Base-by-base conservation (phyloP, 306 rosid species). In the Biancaea sappan region DNA sequence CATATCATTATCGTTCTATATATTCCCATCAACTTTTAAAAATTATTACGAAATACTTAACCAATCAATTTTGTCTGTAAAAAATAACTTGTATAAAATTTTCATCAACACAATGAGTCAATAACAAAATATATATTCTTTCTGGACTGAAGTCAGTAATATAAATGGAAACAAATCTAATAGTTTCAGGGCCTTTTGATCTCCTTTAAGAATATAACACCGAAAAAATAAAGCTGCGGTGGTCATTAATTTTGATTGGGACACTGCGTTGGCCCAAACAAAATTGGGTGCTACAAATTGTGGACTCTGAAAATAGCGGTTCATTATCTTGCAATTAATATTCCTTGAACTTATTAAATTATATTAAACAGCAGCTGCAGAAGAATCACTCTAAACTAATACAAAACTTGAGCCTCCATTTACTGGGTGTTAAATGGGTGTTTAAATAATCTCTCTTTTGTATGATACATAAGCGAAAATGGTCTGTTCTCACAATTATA, bases 401-500 rank as follows among this genome's bases (percentile, higher is more conserved):
- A 41, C 21, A 59, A 59, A 29, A 59, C 65, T 59, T 16, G 5
- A 60, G 14, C 21, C 66, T 32, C 44, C 4, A 18, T n/a, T 59
- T n/a, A 16, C 19, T 16, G 40, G 43, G n/a, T 10, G 26, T 3
- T 44, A 12, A 54, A 25, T 54, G 61, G 32, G 24, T 31, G 14
- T 32, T 62, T 35, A 62, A 35, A 62, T 37, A 11, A 62, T 62
- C 46, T 8, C 25, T 16, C 40, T 60, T 9, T 60, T 4, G 47
- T 62, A 37, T 62, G 29, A 37, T 62, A 62, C 68, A 62, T 35
- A 9, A 6, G 28, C 16, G 7, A 46, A 56, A 35, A 14, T 40
- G 21, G 37, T 58, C 37, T 38, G 25, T 67, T 34, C 69, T 61
- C 31, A 14, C 70, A 22, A 24, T 62, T 69, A 71, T 65, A 63